Base-by-base conservation (phyloP, 768 basidiomycete genomes). In the Lentinus tigrinus region DNA sequence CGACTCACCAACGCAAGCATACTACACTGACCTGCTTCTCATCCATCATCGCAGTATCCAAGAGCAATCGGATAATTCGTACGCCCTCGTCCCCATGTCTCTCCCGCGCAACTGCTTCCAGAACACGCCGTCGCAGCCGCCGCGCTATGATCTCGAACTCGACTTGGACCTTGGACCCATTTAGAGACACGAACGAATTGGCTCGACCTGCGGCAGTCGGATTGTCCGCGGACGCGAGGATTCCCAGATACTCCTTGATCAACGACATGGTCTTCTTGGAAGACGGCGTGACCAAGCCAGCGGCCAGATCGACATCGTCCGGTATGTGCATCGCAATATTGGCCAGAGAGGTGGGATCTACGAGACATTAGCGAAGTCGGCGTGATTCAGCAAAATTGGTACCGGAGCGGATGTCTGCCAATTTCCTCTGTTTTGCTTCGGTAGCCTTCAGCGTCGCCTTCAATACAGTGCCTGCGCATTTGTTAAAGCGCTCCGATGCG, bases 21-120 rank as follows among this genome's bases (percentile, higher is more conserved):
- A 8, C 21, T 17, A 21, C 31, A 31, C 28, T 58, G 53, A 93
- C 95, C 73, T 94, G 92, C 69, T 95, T 94, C 73, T 97, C 96
- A 62, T 95, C 93, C 81, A 95, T 87, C 73, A 97, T 97, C 6
- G 93, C 94, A 4, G 85, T 86, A 56, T 89, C 85, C 53, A 91
- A 69, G 34, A 98, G 73, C 23, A 96, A 74, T 46, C 89, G 81
- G 53, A 98, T 71, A 44, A 98, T 87, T 53, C 95, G 80, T 4
- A 95, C 87, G 24, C 89, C 94, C 39, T 88, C 86, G 16, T 84
- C 78, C 6, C 95, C 95, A 66, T 94, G 88, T 65, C 88, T 84
- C 66, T 97, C 93, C 65, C 88, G 77, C 38, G 93, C 81, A 26
- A 93, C 82, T 9, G 87, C 82, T 66, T 95, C 93, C 44, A 96